Evolutionary conservation across 2,329 filamentous ascomycete species (phyloP), one percentile per base, ranked within the genome.

Genomic region (Calcarisporium arbuscula): DNA sequence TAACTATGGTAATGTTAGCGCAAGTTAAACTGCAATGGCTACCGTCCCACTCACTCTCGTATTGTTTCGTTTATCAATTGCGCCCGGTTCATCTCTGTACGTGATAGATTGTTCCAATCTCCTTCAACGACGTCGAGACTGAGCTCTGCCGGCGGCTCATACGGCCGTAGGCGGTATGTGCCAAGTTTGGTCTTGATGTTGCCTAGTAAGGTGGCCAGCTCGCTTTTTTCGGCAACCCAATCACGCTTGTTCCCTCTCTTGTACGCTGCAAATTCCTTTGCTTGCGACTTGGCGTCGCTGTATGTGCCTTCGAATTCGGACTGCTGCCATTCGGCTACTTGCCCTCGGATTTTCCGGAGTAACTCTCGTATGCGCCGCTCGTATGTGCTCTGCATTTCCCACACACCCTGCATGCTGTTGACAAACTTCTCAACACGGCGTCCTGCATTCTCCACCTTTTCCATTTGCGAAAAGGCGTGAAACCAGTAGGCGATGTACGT

Each of bases 401-500:
- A 98, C 8, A 92, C 90, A 16, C 92, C 92, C 56, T 95, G 88
- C 92, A 98, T 96, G 59, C 92, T 96, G 56, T 86, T 87, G 49
- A 98, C 85, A 53, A 98, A 98, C 62, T 98, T 98, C 66, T 98
- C 92, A 5, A 98, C 92, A 47, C 92, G 78, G 41, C 92, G 78
- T 5, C 92, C 92, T 5, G 92, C 92, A 56, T 98, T 98, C 62
- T 98, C 92, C 8, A 98, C 92, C 57, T 90, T 85, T 65, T 98
- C 92, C 81, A 98, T 94, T 54, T 96, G 90, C 19, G 90, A 96
- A 59, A 98, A 98, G 49, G 92, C 92, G 57, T 98, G 92, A 73
- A 98, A 98, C 92, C 92, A 98, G 68, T 98, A 98, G 45, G 92
- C 92, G 51, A 98, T 98, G 61, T 98, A 98, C 1, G 92, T 98